Percentiles rank a stretch among this genome's conserved stretches.
phyloP scores from a whole-genome alignment of 1,284 basidiomycete species.

The Lentinula novae-zelandiae region DNA sequence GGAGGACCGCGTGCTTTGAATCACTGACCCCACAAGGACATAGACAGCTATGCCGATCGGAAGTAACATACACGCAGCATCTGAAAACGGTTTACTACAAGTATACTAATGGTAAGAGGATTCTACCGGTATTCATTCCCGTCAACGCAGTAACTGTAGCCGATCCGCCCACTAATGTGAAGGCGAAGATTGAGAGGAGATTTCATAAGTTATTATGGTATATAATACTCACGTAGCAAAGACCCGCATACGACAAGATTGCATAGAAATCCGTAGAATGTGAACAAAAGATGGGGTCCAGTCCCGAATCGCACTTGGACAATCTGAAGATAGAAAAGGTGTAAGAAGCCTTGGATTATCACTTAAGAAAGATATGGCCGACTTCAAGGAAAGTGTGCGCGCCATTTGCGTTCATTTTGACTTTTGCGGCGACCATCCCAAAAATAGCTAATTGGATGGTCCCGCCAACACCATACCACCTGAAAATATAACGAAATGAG shows the following conservation, averaged over 20 bases:
- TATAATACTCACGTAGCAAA: constrained; percentile 38
- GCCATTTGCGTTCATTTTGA: constrained; percentile 57
- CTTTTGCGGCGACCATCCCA: constrained; percentile 52
- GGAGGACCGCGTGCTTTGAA: not conserved
- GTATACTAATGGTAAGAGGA: not conserved
- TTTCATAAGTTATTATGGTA: not conserved
- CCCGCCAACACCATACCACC: constrained; percentile 50
- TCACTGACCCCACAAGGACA: constrained; percentile 11
- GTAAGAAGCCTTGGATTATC: not conserved
- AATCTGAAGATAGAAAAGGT: constrained; percentile 41
- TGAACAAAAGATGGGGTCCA: constrained; percentile 56
- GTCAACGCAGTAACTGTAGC: constrained; percentile 67
- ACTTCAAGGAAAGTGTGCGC: constrained; percentile 51
- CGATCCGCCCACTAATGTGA: constrained; percentile 48
- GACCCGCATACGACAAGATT: constrained; percentile 57
- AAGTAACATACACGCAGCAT: constrained; percentile 58
- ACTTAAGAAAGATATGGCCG: not conserved
- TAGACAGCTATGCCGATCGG: constrained; percentile 42
- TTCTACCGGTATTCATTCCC: constrained; percentile 46
- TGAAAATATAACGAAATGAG: constrained; percentile 15
- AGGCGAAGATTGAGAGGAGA: not conserved
- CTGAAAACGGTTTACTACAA: not conserved
- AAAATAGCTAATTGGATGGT: constrained; percentile 61
- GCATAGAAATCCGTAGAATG: constrained; percentile 62
- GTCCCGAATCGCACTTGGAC: constrained; percentile 63